Percentiles rank a stretch among this genome's conserved stretches.
Conservation (phyloP, 73 alveolate genomes). For the Breviolum minutum region DNA sequence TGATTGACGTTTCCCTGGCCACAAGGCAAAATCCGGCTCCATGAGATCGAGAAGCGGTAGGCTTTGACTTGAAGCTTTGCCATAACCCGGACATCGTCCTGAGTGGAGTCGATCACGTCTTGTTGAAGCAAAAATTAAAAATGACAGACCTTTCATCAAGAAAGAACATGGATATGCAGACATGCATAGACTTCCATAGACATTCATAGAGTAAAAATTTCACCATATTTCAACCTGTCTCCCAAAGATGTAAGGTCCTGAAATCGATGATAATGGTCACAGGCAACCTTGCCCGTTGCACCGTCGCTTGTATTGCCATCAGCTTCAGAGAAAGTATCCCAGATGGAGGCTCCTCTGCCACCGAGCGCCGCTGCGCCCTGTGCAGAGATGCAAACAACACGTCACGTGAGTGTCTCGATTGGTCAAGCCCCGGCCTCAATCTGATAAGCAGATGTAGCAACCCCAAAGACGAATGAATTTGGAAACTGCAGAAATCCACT, state of each 20-base stretch:
- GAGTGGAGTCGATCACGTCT: not conserved
- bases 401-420: too few species aligned
- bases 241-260: not conserved
- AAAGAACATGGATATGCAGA: too few species aligned
- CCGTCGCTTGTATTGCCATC: constrained; percentile 40
- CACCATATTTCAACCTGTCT: too few species aligned
- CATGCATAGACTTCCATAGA: too few species aligned
- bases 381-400: too few species aligned
- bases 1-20: constrained; percentile 49
- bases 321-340: constrained; percentile 45
- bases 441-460: constrained; percentile 73
- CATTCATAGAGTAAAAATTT: too few species aligned
- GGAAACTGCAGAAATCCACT: constrained; percentile 55
- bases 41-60: constrained; percentile 95
- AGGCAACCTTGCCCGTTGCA: constrained; percentile 96
- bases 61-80: constrained; percentile 92
- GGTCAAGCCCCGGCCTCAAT: constrained; percentile 6
- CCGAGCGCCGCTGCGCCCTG: constrained; percentile 61
- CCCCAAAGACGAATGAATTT: constrained; percentile 51
- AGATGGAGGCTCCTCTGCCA: constrained; percentile 54
- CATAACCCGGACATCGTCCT: constrained; percentile 96
- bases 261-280: constrained; percentile 96
- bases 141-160: too few species aligned
- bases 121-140: not conserved
- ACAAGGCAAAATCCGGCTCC: constrained; percentile 95